Percentiles rank a stretch among this genome's conserved stretches.
Conservation (phyloP, 768 basidiomycete genomes). For the Tephrocybe rancida region DNA sequence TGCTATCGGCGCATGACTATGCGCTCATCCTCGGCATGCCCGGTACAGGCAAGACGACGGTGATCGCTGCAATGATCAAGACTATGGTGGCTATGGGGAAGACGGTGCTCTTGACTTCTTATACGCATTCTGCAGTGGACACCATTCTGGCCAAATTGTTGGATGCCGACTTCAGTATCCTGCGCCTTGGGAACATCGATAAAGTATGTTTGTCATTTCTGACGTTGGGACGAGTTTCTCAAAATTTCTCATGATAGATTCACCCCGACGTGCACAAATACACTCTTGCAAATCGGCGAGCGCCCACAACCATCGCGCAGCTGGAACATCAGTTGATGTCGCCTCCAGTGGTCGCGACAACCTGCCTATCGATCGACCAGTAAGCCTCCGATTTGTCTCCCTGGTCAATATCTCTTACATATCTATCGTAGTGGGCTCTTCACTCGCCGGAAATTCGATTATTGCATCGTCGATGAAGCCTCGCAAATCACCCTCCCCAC, state of each 20-base stretch:
- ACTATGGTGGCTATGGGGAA: conserved; percentile 80
- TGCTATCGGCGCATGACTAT: conserved; percentile 83
- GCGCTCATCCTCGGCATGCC: conserved; percentile 96
- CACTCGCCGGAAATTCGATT: conserved; percentile 84
- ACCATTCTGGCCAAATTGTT: conserved; percentile 89
- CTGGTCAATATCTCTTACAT: not conserved
- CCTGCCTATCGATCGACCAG: conserved; percentile 94
- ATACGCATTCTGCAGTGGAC: conserved; percentile 98
- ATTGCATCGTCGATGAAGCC: conserved; percentile 97
- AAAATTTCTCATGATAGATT: conserved; percentile 48
- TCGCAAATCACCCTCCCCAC: conserved; percentile 97
- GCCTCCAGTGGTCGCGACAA: conserved; percentile 95
- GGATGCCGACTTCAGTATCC: conserved; percentile 66
- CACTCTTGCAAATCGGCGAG: conserved; percentile 59
- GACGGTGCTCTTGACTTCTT: conserved; percentile 86
- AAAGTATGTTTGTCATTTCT: conserved; percentile 56
- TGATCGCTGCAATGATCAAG: conserved; percentile 87
- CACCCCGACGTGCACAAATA: conserved; percentile 79
- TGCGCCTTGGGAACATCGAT: conserved; percentile 89
- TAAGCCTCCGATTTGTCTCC: conserved; percentile 39
- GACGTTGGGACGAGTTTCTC: not conserved
- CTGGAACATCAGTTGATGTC: conserved; percentile 81
- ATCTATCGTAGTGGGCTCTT: conserved; percentile 70
- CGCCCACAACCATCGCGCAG: conserved; percentile 74
- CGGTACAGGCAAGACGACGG: conserved; percentile 96